Evolutionary conservation across 2,329 filamentous ascomycete species (phyloP), one percentile per base, ranked within the genome.

Genomic region (Alternaria tenuissima): DNA sequence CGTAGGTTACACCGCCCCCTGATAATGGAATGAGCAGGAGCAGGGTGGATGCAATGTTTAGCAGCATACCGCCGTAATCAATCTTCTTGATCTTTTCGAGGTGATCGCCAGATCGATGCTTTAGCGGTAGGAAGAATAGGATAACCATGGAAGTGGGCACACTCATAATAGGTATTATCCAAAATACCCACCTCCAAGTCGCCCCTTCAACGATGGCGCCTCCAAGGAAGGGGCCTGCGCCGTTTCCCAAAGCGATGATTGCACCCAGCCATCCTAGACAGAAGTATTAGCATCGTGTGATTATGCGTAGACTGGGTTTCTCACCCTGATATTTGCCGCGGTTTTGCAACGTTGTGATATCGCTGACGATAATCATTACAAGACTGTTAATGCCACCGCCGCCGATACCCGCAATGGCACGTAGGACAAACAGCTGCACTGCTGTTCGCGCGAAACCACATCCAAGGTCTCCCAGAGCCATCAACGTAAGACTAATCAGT

Each of bases 11-110:
- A 4, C 84, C 86, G 55, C 85, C 86, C 7, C 87, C 87, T 1
- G 87, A 89, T 16, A 90, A 83, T 0, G 88, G 88, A 46, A 91
- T 87, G 20, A 90, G 79, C 3, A 90, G 67, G 16, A 89, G 81
- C 7, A 90, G 83, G n/a, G 88, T 84, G 0, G 83, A 86, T 9
- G 83, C 76, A 0, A 86, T 85, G 7, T 83, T 85, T 1, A 83
- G 81, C 14, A 87, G 55, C 2, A 87, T 79, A 3, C 88, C 88
- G 32, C 78, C 82, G 63, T 84, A 88, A 72, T 90, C 88, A 57
- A 90, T 87, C 54, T 85, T 86, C 47, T 75, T 78, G 20, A 86
- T 65, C 36, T 84, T 87, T 26, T 83, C 80, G 39, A 76, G 75
- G 38, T 86, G 75, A 11, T 80, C 51, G 5, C 76, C 44, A 79